phyloP scores from a whole-genome alignment of 768 basidiomycete species.

The Leccinellum luteum region DNA sequence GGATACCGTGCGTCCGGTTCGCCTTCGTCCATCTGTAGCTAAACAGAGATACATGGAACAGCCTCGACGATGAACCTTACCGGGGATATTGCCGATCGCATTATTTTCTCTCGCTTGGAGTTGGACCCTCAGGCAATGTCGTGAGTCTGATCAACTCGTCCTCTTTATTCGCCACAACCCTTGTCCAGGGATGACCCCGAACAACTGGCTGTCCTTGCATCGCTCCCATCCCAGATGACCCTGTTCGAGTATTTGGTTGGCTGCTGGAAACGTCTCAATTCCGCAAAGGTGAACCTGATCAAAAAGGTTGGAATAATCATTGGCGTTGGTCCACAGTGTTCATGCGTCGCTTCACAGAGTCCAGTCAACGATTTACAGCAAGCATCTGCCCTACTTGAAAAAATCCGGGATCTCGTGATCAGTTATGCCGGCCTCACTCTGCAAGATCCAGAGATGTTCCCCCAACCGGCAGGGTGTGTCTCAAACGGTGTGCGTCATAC shows the following conservation, averaged over 20 bases:
- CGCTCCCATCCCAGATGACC: constrained; percentile 74
- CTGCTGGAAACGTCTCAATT: constrained; percentile 87
- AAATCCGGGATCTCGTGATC: constrained; percentile 76
- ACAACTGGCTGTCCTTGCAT: constrained; percentile 68
- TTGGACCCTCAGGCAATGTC: constrained; percentile 70
- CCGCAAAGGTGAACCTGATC: constrained; percentile 47
- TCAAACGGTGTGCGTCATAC: neutral
- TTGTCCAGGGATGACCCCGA: constrained; percentile 66
- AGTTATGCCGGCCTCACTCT: constrained; percentile 87
- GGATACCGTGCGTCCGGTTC: constrained; percentile 36
- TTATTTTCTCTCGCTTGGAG: constrained; percentile 83
- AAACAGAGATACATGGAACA: constrained; percentile 10
- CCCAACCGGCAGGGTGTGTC: constrained; percentile 75
- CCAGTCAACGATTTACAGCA: constrained; percentile 55
- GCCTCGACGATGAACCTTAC: constrained; percentile 44
- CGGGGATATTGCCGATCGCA: constrained; percentile 65
- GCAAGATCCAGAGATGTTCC: constrained; percentile 94
- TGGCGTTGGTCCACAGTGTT: constrained; percentile 35
- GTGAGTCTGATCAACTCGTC: constrained; percentile 40
- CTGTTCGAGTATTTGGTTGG: constrained; percentile 87
- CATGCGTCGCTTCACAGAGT: constrained; percentile 35
- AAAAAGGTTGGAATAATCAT: constrained; percentile 52
- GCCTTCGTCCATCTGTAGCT: neutral
- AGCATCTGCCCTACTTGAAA: constrained; percentile 67
- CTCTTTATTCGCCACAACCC: neutral